Evolutionary conservation across 768 basidiomycete species (phyloP).

Genomic region (Trametes meyenii): DNA sequence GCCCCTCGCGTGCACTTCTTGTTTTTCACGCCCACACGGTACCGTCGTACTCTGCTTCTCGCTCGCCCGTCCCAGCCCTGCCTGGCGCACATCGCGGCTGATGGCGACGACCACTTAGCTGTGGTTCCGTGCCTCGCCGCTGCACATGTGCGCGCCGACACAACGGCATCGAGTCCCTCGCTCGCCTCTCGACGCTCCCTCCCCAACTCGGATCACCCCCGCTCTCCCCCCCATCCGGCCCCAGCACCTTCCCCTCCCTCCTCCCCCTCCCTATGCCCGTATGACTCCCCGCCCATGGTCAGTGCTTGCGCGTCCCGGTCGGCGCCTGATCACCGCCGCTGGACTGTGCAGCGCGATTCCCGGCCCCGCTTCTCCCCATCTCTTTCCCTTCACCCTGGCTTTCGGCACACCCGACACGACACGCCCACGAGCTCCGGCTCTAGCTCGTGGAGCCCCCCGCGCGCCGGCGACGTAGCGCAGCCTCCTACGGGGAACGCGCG

Average conservation of each 20-base stretch:
- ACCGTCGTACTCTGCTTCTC: slow-evolving; percentile 21
- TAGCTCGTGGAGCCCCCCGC: slow-evolving; percentile 16
- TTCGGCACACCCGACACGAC: slow-evolving; percentile 17
- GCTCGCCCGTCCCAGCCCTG: slow-evolving; percentile 38
- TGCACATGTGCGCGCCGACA: slow-evolving; percentile 57
- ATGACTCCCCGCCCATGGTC: slow-evolving; percentile 5
- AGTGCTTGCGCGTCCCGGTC: slow-evolving; percentile 7
- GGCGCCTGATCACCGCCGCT: slow-evolving; percentile 51
- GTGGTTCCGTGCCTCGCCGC: slow-evolving; percentile 76
- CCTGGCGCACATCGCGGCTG: slow-evolving; percentile 43
- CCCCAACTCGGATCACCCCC: slow-evolving; percentile 22
- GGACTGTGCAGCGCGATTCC: slow-evolving; percentile 7
- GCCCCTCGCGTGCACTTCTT: slow-evolving; percentile 54
- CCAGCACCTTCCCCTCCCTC: slow-evolving; percentile 17
- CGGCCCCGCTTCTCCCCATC: slow-evolving; percentile 28
- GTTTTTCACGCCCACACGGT: slow-evolving; percentile 39
- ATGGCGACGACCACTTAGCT: slow-evolving; percentile 81
- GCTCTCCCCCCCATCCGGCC: slow-evolving; percentile 23
- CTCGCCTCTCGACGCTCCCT: slow-evolving; percentile 35
- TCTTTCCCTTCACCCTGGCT: slow-evolving; percentile 20
- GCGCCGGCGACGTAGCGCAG: slow-evolving; percentile 19
- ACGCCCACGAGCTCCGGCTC: slow-evolving; percentile 34
- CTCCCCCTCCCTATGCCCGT: slow-evolving; percentile 21
- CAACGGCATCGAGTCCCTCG: slow-evolving; percentile 57
- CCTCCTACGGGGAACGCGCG: slow-evolving; percentile 23